These are phyloP conservation scores for Tricholoma hemisulphureum DNA, from an alignment of 768 basidiomycete species.

Conservation along the genomic window DNA sequence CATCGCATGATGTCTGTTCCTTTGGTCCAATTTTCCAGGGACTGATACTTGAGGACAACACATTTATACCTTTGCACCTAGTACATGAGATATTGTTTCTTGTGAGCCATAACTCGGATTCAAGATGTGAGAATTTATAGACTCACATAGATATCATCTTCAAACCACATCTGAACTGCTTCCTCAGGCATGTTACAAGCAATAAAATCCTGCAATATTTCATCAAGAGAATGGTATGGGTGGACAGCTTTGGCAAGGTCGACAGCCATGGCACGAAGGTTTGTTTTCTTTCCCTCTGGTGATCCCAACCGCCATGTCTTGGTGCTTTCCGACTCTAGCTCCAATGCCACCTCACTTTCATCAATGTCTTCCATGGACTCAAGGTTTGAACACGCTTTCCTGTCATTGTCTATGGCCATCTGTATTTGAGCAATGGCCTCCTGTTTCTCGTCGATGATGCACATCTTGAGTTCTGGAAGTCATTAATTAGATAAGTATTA, in stretches of 20 bases:
- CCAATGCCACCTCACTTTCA: background rate
- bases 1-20: slow-evolving; percentile 24
- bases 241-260: background rate
- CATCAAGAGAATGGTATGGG: slow-evolving; percentile 6
- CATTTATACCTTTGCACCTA: slow-evolving; percentile 24
- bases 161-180: slow-evolving; percentile 9
- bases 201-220: slow-evolving; percentile 13
- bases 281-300: background rate
- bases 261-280: background rate
- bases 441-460: slow-evolving; percentile 25
- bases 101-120: background rate
- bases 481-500: slow-evolving; percentile 1
- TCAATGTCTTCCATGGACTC: background rate
- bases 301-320: background rate
- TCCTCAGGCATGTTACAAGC: slow-evolving; percentile 11
- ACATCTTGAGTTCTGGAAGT: slow-evolving; percentile 16
- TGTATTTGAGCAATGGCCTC: slow-evolving; percentile 28
- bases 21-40: slow-evolving; percentile 25
- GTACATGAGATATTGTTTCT: background rate
- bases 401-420: slow-evolving; percentile 23
- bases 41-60: slow-evolving; percentile 23
- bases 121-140: background rate
- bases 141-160: slow-evolving; percentile 17
- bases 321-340: background rate
- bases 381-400: slow-evolving; percentile 4